phyloP scores from a whole-genome alignment of 1,284 basidiomycete genomes.

The Coniferiporia weirii region DNA sequence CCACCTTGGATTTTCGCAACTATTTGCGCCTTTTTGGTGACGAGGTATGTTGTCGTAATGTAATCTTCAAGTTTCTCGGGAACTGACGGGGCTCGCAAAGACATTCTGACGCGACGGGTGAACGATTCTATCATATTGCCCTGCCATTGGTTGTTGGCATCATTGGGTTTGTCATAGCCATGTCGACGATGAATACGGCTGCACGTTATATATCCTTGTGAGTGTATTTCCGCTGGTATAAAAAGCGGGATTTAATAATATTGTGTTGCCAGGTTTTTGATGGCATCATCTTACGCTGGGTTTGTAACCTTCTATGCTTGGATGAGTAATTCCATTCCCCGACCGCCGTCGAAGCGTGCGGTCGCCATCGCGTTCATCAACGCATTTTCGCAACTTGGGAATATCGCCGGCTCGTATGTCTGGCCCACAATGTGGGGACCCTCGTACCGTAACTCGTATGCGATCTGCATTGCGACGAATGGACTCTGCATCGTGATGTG shows the following conservation, averaged over 20 bases:
- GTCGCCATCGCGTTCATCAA: constrained; percentile 73
- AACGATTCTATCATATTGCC: constrained; percentile 63
- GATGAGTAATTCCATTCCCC: constrained; percentile 64
- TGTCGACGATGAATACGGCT: constrained; percentile 59
- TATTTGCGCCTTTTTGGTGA: constrained; percentile 42
- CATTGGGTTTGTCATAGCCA: constrained; percentile 70
- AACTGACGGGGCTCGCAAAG: constrained; percentile 30
- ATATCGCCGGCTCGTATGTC: constrained; percentile 66
- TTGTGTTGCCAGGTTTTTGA: constrained; percentile 52
- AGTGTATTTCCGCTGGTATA: background rate
- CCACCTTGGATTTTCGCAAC: constrained; percentile 75
- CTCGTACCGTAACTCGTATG: constrained; percentile 37
- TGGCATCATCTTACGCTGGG: constrained; percentile 70
- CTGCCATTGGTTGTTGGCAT: constrained; percentile 53
- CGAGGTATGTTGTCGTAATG: constrained; percentile 34
- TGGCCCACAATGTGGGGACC: constrained; percentile 41
- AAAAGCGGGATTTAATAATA: background rate
- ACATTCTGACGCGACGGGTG: constrained; percentile 65
- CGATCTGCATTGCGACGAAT: constrained; percentile 37
- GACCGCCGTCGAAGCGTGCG: constrained; percentile 69
- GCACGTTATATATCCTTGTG: constrained; percentile 71
- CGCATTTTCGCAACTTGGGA: constrained; percentile 68
- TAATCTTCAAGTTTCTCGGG: background rate
- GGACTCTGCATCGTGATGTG: constrained; percentile 48
- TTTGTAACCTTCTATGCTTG: constrained; percentile 69